These are phyloP conservation scores for Pseudotsuga menziesii DNA, from an alignment of 75 land plant genomes.

Conservation along the genomic window DNA sequence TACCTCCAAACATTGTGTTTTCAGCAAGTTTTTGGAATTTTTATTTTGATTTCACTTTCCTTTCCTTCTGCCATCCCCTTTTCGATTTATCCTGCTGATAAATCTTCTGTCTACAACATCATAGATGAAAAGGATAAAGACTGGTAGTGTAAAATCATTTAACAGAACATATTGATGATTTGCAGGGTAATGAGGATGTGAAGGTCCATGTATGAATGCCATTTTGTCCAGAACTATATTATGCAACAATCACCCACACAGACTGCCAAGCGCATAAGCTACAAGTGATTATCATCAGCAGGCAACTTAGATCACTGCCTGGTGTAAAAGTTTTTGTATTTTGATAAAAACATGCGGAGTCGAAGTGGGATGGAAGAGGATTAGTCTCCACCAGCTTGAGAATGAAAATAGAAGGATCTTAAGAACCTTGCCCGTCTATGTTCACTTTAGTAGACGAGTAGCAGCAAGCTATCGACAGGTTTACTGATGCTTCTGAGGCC, in stretches of 20 bases:
- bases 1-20: background rate
- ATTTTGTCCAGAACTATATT: constrained; percentile 54
- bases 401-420: no score
- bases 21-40: background rate
- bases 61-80: background rate
- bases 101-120: background rate
- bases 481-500: no score
- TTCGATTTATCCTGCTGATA: background rate
- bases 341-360: no score
- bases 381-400: no score
- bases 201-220: constrained; percentile 74
- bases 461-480: no score
- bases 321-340: no score
- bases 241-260: constrained; percentile 39
- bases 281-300: no score
- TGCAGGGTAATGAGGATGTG: constrained; percentile 78
- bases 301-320: no score
- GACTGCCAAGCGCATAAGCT: constrained; percentile 40
- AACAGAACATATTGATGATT: background rate
- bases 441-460: no score
- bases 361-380: no score
- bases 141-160: background rate
- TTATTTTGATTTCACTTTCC: background rate
- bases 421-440: no score
- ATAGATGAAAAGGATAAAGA: no score